Conservation (phyloP, 441 rosid genomes). For the Pelargonium cotyledonis region DNA sequence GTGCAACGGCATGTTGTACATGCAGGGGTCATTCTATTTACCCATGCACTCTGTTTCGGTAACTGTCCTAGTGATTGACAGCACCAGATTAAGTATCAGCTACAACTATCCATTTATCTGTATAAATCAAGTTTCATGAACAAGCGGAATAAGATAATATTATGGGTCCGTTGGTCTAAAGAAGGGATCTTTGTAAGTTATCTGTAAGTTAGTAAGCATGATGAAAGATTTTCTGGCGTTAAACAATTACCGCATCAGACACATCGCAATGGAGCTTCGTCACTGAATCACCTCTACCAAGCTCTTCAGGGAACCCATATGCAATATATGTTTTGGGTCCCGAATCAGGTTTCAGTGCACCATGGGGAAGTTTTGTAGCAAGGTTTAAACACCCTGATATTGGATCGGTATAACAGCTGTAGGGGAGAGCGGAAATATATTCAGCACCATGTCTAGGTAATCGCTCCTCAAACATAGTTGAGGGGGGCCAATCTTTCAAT, state of each 20-base stretch:
- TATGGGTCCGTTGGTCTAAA: neutral
- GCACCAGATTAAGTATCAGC: neutral
- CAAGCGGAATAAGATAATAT: slow-evolving; percentile 1
- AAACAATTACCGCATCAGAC: slow-evolving; percentile 75
- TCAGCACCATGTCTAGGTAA: slow-evolving; percentile 92
- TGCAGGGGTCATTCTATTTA: neutral
- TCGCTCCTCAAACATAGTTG: slow-evolving; percentile 72
- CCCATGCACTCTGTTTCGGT: neutral
- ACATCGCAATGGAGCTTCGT: slow-evolving; percentile 90
- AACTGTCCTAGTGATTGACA: neutral
- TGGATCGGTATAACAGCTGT: slow-evolving; percentile 74
- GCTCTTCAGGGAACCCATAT: slow-evolving; percentile 66
- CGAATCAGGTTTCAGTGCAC: slow-evolving; percentile 69
- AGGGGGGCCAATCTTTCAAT: slow-evolving; percentile 97
- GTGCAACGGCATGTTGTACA: neutral
- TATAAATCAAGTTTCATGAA: slow-evolving; percentile 12
- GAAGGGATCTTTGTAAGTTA: neutral
- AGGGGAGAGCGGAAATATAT: slow-evolving; percentile 79
- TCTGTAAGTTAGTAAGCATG: neutral
- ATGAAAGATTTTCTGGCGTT: neutral
- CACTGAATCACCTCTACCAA: slow-evolving; percentile 93
- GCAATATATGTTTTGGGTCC: slow-evolving; percentile 97
- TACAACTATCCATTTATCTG: neutral
- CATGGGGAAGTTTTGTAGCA: slow-evolving; percentile 66
- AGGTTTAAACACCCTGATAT: slow-evolving; percentile 77